phyloP scores from a whole-genome alignment of 768 basidiomycete species.

The Podaxis mareebaensis region DNA sequence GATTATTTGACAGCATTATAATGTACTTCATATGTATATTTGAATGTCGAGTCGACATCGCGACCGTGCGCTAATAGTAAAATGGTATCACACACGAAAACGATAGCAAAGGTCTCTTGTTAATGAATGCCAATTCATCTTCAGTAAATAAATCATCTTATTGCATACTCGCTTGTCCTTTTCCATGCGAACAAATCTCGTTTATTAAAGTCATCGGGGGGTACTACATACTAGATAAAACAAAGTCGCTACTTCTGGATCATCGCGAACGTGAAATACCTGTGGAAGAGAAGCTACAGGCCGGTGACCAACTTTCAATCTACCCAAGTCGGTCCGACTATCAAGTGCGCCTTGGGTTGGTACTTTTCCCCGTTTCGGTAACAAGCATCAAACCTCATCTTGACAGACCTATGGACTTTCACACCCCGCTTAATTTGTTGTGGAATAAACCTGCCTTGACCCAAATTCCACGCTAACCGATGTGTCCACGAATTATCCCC shows the following conservation, averaged over 20 bases:
- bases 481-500: too few relatives aligned
- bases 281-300: neutral
- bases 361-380: slow-evolving; percentile 36
- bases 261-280: neutral
- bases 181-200: neutral
- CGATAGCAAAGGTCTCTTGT: neutral
- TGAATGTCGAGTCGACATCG: too few relatives aligned
- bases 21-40: too few relatives aligned
- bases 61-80: too few relatives aligned
- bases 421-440: slow-evolving; percentile 12
- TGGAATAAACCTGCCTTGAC: too few relatives aligned
- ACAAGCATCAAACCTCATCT: slow-evolving; percentile 54
- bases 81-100: too few relatives aligned
- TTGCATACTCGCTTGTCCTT: neutral
- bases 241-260: neutral
- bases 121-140: neutral
- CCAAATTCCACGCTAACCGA: too few relatives aligned
- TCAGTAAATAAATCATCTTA: neutral
- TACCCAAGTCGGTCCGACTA: slow-evolving; percentile 33
- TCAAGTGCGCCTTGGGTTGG: slow-evolving; percentile 36
- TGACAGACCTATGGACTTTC: slow-evolving; percentile 52
- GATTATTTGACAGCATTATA: too few relatives aligned
- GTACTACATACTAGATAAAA: neutral
- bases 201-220: neutral
- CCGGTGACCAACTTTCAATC: slow-evolving; percentile 26